Evolutionary conservation across 1,284 basidiomycete species (phyloP), one percentile per base, ranked within the genome.

Genomic region (Sutorius eximius): DNA sequence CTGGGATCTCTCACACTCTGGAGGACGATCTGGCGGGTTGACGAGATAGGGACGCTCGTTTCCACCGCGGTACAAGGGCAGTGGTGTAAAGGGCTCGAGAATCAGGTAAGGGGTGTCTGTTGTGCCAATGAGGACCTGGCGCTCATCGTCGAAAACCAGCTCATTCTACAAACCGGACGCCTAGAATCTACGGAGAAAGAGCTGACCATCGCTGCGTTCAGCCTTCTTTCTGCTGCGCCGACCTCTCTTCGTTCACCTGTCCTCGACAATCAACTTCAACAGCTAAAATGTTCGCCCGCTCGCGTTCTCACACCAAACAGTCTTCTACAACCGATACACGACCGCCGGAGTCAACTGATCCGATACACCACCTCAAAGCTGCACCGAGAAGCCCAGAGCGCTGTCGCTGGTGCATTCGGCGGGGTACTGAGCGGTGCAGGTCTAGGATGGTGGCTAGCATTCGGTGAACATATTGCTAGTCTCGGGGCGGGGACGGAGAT

Each of bases 41-140:
- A 94, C 65, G 91, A 92, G 57, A 79, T 92, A 18, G 82, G 78
- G 10, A 70, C 74, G 34, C 77, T 85, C 30, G 70, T 94, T 10
- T 75, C 72, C 1, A 62, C 75, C 13, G 80, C 83, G 37, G 69
- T 90, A 10, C 74, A 80, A 40, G 72, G 72, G 40, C 69, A 76
- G 2, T 92, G 89, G 83, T 88, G 85, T 55, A 75, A 72, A 57
- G 82, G 81, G 5, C 75, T 93, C 12, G 86, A 92, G 65, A 75
- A 78, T 58, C 78, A 83, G 71, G 89, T 89, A 57, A 42, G 78
- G 66, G 13, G 11, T 9, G 6, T 51, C 34, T 41, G n/a, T 47
- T 20, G 13, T 22, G 6, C 8, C 45, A 0, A 41, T 29, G 12
- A n/a, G 1, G n/a, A 40, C 47, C 45, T 58, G 36, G 42, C 32